Percentiles rank a stretch among this genome's conserved stretches.
phyloP scores from a whole-genome alignment of 208 protist genomes.

The Porcisia hertigi region DNA sequence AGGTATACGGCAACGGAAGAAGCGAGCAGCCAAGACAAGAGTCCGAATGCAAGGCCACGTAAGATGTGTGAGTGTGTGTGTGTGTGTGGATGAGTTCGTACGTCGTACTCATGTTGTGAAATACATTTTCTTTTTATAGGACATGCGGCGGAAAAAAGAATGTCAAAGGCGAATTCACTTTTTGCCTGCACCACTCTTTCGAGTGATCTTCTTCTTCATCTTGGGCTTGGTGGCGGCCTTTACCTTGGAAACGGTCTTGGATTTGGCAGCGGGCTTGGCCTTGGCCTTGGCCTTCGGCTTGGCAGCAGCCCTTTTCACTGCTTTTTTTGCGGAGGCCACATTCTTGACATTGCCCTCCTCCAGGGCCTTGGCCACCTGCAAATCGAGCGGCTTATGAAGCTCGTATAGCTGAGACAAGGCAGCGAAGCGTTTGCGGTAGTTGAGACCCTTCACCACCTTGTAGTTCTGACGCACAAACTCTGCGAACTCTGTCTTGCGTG shows the following conservation, averaged over 20 bases:
- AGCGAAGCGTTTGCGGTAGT: constrained; percentile 64
- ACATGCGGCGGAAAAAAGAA: neutral
- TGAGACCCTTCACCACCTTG: constrained; percentile 62
- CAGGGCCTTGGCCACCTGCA: constrained; percentile 58
- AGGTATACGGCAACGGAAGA: too few species aligned
- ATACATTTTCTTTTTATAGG: neutral
- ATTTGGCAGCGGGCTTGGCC: constrained; percentile 27
- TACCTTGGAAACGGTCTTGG: constrained; percentile 31
- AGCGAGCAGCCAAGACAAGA: too few species aligned
- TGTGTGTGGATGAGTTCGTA: neutral
- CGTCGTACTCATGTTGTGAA: neutral
- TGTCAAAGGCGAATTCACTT: neutral
- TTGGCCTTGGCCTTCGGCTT: constrained; percentile 16
- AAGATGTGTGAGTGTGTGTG: too few species aligned
- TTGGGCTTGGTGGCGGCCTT: constrained; percentile 8
- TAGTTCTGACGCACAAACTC: constrained; percentile 82
- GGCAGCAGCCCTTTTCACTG: constrained; percentile 22
- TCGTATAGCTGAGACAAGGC: constrained; percentile 83
- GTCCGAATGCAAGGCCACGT: too few species aligned
- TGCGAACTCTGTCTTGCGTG: constrained; percentile 49
- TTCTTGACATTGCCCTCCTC: constrained; percentile 35
- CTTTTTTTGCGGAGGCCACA: constrained; percentile 28
- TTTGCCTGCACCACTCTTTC: neutral
- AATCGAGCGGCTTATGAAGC: constrained; percentile 69
- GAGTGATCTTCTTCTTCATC: neutral